Base-by-base conservation (phyloP, 23 red algal species). In the Chondrus crispus region DNA sequence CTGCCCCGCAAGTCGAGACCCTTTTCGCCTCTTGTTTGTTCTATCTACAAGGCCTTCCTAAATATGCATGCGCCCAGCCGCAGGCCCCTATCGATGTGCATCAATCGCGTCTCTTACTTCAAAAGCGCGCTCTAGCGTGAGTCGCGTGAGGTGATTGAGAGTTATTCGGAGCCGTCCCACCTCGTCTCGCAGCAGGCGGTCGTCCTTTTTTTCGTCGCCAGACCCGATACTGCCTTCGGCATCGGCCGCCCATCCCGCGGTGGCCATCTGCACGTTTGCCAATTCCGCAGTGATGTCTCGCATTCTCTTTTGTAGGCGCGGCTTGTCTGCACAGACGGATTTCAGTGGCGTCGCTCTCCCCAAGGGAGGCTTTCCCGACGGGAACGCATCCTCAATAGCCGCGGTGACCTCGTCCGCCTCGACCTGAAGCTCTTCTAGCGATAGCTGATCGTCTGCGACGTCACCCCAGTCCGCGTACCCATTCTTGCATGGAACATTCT, bases 111-210 rank as follows among this genome's bases (percentile, higher is more conserved):
- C 87, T 20, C 71, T 46, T 37, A 91, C 26, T 68, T 47, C 18
- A 48, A 68, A 74, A 8, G 87, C 87, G 12, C 63, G n/a, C 35
- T 74, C 35, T 39, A 91, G 26, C 35, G 37, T 44, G 35, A 91
- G 35, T 18, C 57, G 38, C 3, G 72, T 46, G 8, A 91, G 48
- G 26, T 80, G 72, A 49, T 91, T 42, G 24, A 91, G 53, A 16
- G 72, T 91, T 9, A 91, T 80, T 14, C 87, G 70, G n/a, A 91
- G 36, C 18, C 60, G 32, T 13, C 47, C 64, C 36, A 81, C 70
- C 52, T 83, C 78, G 19, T 13, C 68, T 18, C 30, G 68, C 32
- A 73, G 32, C 14, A 57, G 52, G 22, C 52, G 16, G 22, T 57
- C 52, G 22, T 22, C 22, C 22, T 14, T 16, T 22, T 22, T 57